Evolutionary conservation across 83 land plant species (phyloP).

Genomic region (Picea mariana): DNA sequence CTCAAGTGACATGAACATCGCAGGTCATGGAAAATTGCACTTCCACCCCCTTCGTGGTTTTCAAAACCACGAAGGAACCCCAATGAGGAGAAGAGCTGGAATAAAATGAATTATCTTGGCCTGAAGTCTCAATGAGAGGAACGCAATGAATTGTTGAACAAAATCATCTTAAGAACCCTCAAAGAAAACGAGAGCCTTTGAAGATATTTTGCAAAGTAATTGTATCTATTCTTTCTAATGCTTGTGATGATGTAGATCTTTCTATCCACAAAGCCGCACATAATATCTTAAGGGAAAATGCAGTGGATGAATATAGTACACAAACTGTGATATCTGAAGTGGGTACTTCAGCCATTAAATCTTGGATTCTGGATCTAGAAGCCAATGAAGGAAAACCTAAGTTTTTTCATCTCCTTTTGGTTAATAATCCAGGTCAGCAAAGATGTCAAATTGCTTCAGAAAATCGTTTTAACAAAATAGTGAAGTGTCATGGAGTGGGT

Average conservation of each 20-base stretch:
- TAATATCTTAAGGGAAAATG: constrained; percentile 72
- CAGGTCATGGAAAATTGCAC: no score
- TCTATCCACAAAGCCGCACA: constrained; percentile 62
- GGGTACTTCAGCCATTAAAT: background rate
- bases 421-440: constrained; percentile 90
- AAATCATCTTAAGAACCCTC: constrained; percentile 7
- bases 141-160: no score
- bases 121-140: no score
- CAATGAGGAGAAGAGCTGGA: no score
- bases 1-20: no score
- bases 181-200: no score
- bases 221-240: constrained; percentile 68
- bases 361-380: background rate
- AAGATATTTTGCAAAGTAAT: no score
- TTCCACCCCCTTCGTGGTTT: no score
- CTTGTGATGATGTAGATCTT: constrained; percentile 87
- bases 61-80: no score
- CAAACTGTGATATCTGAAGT: background rate
- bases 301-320: constrained; percentile 26
- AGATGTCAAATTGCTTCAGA: constrained; percentile 90
- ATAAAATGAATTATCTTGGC: no score
- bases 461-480: constrained; percentile 56
- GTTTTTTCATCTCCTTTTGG: constrained; percentile 82
- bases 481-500: constrained; percentile 77
- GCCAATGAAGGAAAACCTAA: background rate